Percentiles rank a stretch among this genome's conserved stretches.
Evolutionary conservation across 2,329 filamentous ascomycete genomes (phyloP).

Genomic region (Fusarium papillatum): DNA sequence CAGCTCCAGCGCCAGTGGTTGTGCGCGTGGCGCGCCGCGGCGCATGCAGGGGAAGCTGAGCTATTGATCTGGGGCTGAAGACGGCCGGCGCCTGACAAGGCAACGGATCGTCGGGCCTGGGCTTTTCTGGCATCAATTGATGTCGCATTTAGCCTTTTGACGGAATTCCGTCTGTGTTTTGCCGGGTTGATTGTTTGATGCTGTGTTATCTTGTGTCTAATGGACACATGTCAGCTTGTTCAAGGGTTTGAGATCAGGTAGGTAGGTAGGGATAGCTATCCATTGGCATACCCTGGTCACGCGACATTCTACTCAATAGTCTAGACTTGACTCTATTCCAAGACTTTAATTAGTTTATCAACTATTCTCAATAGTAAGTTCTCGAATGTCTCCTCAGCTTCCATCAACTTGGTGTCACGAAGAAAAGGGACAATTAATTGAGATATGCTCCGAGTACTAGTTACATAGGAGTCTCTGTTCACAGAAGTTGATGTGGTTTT

Average conservation of each 20-base stretch:
- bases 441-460: background rate
- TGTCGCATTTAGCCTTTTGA: background rate
- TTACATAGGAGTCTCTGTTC: accelerated
- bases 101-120: conserved; percentile 11
- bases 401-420: background rate
- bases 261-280: background rate
- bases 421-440: background rate
- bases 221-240: background rate
- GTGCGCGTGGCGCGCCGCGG: background rate
- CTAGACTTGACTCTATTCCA: background rate
- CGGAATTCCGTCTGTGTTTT: background rate
- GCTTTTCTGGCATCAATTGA: background rate
- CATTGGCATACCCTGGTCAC: background rate
- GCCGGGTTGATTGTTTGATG: background rate
- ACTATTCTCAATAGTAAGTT: background rate
- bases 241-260: background rate
- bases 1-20: background rate
- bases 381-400: background rate
- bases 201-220: background rate
- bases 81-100: conserved; percentile 1
- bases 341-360: background rate
- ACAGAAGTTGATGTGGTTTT: too few relatives aligned
- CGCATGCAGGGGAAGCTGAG: conserved; percentile 1
- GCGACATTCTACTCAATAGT: background rate
- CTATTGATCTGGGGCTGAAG: background rate